Conservation (phyloP, 805 yeast genomes). For the Pichia insulana region DNA sequence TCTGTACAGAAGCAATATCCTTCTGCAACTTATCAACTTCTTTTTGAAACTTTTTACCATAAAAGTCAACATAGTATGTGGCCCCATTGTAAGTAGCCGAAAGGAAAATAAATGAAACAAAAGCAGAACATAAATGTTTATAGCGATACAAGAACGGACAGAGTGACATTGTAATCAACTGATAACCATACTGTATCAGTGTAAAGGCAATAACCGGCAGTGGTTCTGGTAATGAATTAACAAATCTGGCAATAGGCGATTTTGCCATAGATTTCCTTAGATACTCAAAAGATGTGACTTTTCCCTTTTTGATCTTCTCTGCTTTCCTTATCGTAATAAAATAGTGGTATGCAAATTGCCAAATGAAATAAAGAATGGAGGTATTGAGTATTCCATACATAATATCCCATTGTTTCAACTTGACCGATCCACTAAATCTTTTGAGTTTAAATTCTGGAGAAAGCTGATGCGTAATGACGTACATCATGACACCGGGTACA, state of each 20-base stretch:
- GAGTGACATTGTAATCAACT: conserved; percentile 74
- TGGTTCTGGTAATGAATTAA: conserved; percentile 73
- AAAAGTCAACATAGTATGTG: conserved; percentile 83
- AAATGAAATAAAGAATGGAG: conserved; percentile 68
- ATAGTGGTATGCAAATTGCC: conserved; percentile 89
- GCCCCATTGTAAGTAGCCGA: conserved; percentile 91
- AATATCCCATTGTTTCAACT: conserved; percentile 63
- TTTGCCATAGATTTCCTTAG: conserved; percentile 64
- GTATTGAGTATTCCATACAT: conserved; percentile 67
- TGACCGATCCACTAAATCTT: conserved; percentile 77
- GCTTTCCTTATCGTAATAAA: conserved; percentile 78
- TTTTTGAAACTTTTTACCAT: conserved; percentile 82
- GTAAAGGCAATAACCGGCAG: conserved; percentile 86
- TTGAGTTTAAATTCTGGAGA: conserved; percentile 36
- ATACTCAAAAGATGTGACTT: conserved; percentile 81
- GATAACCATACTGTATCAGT: conserved; percentile 78
- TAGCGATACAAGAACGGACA: conserved; percentile 84
- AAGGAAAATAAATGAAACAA: conserved; percentile 64
- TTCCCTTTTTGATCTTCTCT: conserved; percentile 76
- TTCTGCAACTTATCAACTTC: conserved; percentile 65
- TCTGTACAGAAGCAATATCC: conserved; percentile 42
- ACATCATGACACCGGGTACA: conserved; percentile 82
- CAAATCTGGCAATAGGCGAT: conserved; percentile 61
- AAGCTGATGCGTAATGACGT: conserved; percentile 77
- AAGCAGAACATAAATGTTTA: conserved; percentile 56